These are phyloP conservation scores for Xanthoceras sorbifolium DNA, from an alignment of 345 rosid species.

Conservation along the genomic window DNA sequence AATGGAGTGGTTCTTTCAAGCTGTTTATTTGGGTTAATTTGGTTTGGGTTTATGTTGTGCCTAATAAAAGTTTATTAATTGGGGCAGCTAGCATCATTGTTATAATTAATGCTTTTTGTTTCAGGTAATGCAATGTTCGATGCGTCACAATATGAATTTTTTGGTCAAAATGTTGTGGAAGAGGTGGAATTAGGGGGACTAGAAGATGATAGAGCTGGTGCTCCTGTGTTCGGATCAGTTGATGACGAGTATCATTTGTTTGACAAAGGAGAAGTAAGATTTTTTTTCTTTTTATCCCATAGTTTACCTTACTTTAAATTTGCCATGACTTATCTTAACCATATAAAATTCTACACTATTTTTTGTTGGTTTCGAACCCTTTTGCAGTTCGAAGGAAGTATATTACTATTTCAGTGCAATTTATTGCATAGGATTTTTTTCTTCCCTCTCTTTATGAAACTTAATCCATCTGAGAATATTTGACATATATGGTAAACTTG, in stretches of 20 bases:
- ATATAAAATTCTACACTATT: background rate
- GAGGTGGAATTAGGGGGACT: slow-evolving; percentile 73
- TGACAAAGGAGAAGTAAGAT: slow-evolving; percentile 68
- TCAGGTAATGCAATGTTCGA: slow-evolving; percentile 53
- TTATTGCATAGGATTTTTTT: background rate
- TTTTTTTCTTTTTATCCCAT: background rate
- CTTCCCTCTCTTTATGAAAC: background rate
- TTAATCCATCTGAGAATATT: background rate
- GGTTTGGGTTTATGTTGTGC: background rate
- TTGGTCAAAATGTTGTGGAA: slow-evolving; percentile 59
- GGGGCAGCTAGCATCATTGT: background rate
- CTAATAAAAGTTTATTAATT: background rate
- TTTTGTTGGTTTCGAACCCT: background rate
- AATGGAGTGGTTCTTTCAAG: background rate
- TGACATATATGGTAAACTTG: background rate
- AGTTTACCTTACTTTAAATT: background rate
- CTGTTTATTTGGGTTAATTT: background rate
- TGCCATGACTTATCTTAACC: background rate
- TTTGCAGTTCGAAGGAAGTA: background rate
- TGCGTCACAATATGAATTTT: slow-evolving; percentile 77
- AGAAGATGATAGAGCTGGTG: slow-evolving; percentile 46
- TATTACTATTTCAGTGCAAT: background rate
- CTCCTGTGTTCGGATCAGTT: slow-evolving; percentile 50
- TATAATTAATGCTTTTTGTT: slow-evolving; percentile 9
- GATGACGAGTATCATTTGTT: slow-evolving; percentile 86